Conservation (phyloP, 192 early-diverging fungal genomes). For the Backusella parvicylindrica region DNA sequence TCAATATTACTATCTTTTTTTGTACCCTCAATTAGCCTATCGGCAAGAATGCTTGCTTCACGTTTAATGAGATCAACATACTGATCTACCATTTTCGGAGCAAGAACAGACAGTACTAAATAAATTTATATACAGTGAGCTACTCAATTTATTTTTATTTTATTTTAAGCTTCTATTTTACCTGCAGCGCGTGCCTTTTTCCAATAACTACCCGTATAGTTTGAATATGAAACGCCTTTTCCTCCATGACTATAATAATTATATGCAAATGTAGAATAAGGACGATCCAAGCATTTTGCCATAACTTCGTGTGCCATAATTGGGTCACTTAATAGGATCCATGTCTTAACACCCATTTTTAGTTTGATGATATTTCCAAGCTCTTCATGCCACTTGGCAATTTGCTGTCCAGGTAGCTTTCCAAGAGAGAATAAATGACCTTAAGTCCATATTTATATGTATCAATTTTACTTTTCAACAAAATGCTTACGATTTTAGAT, state of each 20-base stretch:
- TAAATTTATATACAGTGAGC: neutral
- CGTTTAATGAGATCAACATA: neutral
- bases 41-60: neutral
- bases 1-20: neutral
- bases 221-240: neutral
- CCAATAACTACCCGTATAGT: neutral
- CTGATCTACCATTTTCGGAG: neutral
- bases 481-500: neutral
- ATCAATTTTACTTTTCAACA: neutral
- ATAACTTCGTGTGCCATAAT: neutral
- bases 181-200: neutral
- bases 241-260: neutral
- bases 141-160: neutral
- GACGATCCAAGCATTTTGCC: neutral
- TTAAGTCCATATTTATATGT: neutral
- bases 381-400: neutral
- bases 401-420: neutral
- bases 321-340: neutral
- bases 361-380: constrained; percentile 2
- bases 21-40: neutral
- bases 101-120: neutral
- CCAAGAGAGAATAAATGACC: constrained; percentile 8
- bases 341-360: neutral
- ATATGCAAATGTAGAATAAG: neutral
- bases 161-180: neutral